Evolutionary conservation across 345 rosid genomes (phyloP), one percentile per base, ranked within the genome.

Genomic region (Citrus unshiu): DNA sequence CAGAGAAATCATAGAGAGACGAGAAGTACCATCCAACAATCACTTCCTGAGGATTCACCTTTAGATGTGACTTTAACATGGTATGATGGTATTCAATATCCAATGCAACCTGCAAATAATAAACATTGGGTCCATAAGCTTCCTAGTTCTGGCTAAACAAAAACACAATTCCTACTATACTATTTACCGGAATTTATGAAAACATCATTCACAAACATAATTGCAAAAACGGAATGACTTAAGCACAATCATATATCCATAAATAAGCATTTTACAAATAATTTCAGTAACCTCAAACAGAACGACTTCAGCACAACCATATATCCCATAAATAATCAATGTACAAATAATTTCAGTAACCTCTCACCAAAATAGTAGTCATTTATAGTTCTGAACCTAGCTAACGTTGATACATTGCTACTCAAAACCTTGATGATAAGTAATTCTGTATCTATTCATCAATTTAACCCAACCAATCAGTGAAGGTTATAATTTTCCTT

Each of bases 31-130:
- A 96, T 91, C 98, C 99, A 56, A 96, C 97, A 77, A 96, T 96
- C 39, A 86, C 90, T 87, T 96, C 98, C 85, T 94, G 95, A 0
- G 99, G 98, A 78, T 96, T 96, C 79, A 96, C 98, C 82, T 94
- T 96, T 24, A 86, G 88, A 77, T 93, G 98, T 25, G 98, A 92
- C 61, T 85, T 84, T 75, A 96, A 82, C 99, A 96, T 94, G 54
- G 92, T 96, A 82, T 92, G 94, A 77, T 96, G 99, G 84, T 94
- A 96, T 39, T 94, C 99, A 13, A 96, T 93, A 86, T 94, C 98
- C 87, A 96, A 84, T 21, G 98, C 98, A 82, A 94, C 98, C 99
- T 93, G 85, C 84, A 85, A 46, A 79, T 49, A 27, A 57, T 57
- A 81, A 30, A 35, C 14, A 7, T 32, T 19, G 46, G 4, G 29